Conservation (phyloP, 2,329 filamentous ascomycete species). For the Geosmithia morbida region DNA sequence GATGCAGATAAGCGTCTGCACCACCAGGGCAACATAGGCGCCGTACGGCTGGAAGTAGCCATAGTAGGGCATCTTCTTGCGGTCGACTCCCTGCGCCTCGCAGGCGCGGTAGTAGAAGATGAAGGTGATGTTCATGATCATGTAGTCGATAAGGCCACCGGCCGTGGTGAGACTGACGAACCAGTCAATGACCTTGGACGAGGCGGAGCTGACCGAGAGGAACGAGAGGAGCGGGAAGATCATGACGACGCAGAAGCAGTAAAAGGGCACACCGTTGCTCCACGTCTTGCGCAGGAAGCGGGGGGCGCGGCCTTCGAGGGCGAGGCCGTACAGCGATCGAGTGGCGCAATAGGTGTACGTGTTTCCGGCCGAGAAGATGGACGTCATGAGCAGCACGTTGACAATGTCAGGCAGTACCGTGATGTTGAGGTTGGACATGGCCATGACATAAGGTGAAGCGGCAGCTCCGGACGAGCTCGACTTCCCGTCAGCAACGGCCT, state of each 20-base stretch:
- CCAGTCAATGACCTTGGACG: conserved; percentile 35
- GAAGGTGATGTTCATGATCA: conserved; percentile 34
- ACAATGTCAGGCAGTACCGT: conserved; percentile 39
- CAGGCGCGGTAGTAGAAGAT: conserved; percentile 35
- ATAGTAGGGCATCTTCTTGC: conserved; percentile 38
- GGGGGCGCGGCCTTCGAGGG: conserved; percentile 32
- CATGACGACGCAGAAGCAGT: conserved; percentile 38
- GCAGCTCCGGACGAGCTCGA: conserved; percentile 24
- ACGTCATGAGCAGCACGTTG: conserved; percentile 34
- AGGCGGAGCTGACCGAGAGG: conserved; percentile 32
- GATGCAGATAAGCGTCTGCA: conserved; percentile 27
- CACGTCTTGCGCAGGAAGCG: conserved; percentile 42
- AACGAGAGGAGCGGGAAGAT: conserved; percentile 37
- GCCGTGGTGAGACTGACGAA: conserved; percentile 42
- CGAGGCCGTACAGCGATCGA: conserved; percentile 34
- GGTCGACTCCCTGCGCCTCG: conserved; percentile 35
- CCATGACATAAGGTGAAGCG: conserved; percentile 43
- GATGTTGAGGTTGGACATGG: conserved; percentile 38
- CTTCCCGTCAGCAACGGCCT: conserved; percentile 9
- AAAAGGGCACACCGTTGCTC: conserved; percentile 45
- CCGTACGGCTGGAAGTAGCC: conserved; percentile 46
- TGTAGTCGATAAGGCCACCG: conserved; percentile 46
- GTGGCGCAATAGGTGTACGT: conserved; percentile 37
- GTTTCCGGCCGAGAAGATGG: conserved; percentile 31
- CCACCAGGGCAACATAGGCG: conserved; percentile 27